Percentiles rank a stretch among this genome's conserved stretches.
Evolutionary conservation across 352 stramenopile species (phyloP).

Genomic region (Phytophthora citrophthora): DNA sequence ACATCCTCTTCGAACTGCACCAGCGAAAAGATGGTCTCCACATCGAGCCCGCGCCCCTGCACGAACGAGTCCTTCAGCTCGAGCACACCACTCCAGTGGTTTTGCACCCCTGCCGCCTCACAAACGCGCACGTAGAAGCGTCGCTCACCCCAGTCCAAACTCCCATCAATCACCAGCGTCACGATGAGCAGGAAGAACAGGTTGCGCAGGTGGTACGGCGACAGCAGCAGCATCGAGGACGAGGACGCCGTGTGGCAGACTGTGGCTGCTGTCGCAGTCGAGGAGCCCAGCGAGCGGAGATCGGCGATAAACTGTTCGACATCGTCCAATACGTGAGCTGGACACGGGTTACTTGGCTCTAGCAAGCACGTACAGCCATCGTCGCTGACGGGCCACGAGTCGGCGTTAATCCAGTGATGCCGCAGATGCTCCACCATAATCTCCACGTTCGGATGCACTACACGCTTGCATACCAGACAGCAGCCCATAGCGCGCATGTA

Average conservation of each 20-base stretch:
- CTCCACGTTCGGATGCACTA: constrained; percentile 62
- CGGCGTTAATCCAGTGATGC: constrained; percentile 41
- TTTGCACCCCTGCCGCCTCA: constrained; percentile 42
- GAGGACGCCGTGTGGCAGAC: neutral
- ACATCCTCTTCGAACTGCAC: constrained; percentile 32
- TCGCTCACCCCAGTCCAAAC: constrained; percentile 52
- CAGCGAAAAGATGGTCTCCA: constrained; percentile 40
- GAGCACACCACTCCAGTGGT: constrained; percentile 46
- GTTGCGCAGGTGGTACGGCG: constrained; percentile 43
- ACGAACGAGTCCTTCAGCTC: constrained; percentile 50
- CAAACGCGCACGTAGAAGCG: constrained; percentile 50
- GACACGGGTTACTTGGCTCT: constrained; percentile 19
- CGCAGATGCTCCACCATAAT: constrained; percentile 61
- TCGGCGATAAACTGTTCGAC: constrained; percentile 37
- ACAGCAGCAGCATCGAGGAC: constrained; percentile 11
- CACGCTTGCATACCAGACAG: constrained; percentile 52
- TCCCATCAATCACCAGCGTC: constrained; percentile 50
- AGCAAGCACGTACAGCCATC: constrained; percentile 39
- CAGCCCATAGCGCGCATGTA: constrained; percentile 56
- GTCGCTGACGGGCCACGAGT: constrained; percentile 40
- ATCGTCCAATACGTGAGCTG: constrained; percentile 45
- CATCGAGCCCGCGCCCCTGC: constrained; percentile 42
- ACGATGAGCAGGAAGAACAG: constrained; percentile 55
- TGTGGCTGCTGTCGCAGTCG: neutral
- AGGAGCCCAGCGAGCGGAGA: constrained; percentile 24